These are phyloP conservation scores for Saccharomycopsis sp. DNA, from an alignment of 805 yeast genomes.

Conservation along the genomic window DNA sequence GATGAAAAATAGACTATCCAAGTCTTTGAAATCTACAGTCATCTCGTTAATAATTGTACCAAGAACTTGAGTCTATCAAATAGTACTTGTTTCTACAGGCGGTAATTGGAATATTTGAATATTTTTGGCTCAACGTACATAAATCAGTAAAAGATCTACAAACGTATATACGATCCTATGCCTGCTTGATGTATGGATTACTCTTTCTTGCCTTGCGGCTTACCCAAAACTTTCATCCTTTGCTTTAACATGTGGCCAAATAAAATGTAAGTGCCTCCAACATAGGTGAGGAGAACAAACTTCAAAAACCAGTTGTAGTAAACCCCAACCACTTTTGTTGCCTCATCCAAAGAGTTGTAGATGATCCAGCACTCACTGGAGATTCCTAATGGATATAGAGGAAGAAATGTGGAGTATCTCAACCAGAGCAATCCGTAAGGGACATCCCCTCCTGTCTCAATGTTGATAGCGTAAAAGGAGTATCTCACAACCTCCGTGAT, in stretches of 20 bases:
- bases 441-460: slow-evolving; percentile 43
- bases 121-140: no score
- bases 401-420: slow-evolving; percentile 76
- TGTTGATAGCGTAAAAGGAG: slow-evolving; percentile 72
- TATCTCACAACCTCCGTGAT: slow-evolving; percentile 88
- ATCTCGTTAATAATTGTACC: background rate
- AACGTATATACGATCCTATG: no score
- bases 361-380: slow-evolving; percentile 70
- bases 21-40: background rate
- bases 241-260: slow-evolving; percentile 86
- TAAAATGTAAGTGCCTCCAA: slow-evolving; percentile 82
- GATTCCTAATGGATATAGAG: slow-evolving; percentile 90
- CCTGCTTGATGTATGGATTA: background rate
- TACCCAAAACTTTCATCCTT: slow-evolving; percentile 64
- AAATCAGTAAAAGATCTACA: no score
- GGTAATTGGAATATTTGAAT: background rate
- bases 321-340: slow-evolving; percentile 43
- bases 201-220: background rate
- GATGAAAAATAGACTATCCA: slow-evolving; percentile 13
- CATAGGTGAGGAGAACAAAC: slow-evolving; percentile 55
- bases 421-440: slow-evolving; percentile 58
- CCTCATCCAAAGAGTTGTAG: slow-evolving; percentile 63
- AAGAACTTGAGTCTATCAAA: background rate
- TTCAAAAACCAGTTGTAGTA: slow-evolving; percentile 51
- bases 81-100: background rate